Base-by-base conservation (phyloP, 345 rosid genomes). In the Citrus medica region DNA sequence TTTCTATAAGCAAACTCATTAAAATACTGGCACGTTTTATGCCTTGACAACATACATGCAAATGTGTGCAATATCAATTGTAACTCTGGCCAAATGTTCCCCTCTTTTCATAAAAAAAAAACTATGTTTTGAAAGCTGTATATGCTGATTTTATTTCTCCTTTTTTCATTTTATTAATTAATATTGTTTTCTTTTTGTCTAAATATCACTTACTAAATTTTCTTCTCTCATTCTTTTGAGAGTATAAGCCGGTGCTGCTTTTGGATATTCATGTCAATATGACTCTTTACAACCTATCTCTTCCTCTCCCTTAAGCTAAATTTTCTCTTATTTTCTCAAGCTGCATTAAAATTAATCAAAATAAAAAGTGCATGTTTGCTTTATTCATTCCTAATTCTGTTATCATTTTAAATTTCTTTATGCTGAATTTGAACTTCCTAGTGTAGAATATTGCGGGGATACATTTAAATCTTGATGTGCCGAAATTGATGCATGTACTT, bases 391-490 rank as follows among this genome's bases (percentile, higher is more conserved):
- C 35, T 60, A 64, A 40, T 12, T 76, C 38, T 9, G 3, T 51
- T 51, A 48, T 81, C 74, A 33, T 71, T 75, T 42, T 38, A 65
- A 60, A 19, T 30, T 77, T 77, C 75, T 74, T 38, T 30, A 82
- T 74, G 25, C 80, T 84, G 76, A 82, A 76, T 73, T 83, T 75
- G 74, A 75, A 56, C 48, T 67, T 88, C 88, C 46, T 79, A 73
- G 51, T 90, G 93, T 98, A 96, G 99, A 88, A 87, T 86, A 75
- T 90, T 79, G 85, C 91, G 7, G 95, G 97, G 71, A 81, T 94
- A 73, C 91, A 79, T 61, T 75, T 94, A 77, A 86, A 89, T 88
- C 91, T 96, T 81, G 92, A 92, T 87, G 76, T 89, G 75, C 95
- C 94, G 72, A 96, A 89, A 87, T 90, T 92, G 93, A 83, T 88